Evolutionary conservation across 805 yeast genomes (phyloP).

Genomic region (Zygosaccharomyces siamensis): DNA sequence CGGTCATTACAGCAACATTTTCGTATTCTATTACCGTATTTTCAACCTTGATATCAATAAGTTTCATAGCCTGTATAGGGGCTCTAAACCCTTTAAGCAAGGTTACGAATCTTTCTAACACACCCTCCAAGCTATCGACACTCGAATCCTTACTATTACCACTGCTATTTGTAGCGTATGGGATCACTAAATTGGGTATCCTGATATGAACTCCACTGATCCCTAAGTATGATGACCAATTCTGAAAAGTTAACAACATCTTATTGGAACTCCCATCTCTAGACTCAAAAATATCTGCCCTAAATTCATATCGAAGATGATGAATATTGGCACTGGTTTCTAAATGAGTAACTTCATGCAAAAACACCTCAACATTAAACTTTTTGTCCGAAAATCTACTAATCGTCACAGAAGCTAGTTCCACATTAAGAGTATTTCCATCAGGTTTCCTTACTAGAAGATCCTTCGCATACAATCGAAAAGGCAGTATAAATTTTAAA

Average conservation of each 20-base stretch:
- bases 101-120: conserved; percentile 1
- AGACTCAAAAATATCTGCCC: conserved; percentile 10
- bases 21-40: conserved; percentile 22
- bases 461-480: conserved; percentile 14
- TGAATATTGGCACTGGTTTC: conserved; percentile 17
- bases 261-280: neutral
- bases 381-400: conserved; percentile 14
- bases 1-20: conserved; percentile 14
- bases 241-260: conserved; percentile 7
- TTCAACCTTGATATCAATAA: conserved; percentile 32
- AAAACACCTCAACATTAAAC: conserved; percentile 18
- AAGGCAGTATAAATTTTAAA: conserved; percentile 15
- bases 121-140: conserved; percentile 1
- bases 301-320: conserved; percentile 18
- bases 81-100: conserved; percentile 2
- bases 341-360: conserved; percentile 17
- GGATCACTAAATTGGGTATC: conserved; percentile 8
- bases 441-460: conserved; percentile 10
- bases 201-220: conserved; percentile 19
- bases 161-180: neutral
- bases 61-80: conserved; percentile 16
- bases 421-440: conserved; percentile 11
- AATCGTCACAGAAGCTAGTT: conserved; percentile 19
- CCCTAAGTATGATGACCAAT: conserved; percentile 23
- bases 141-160: neutral